A percentile compares a stretch with the other conserved stretches of the same genome.
Evolutionary conservation across 176 grass and related monocot species (phyloP).

Genomic region (Pontederia crassipes): DNA sequence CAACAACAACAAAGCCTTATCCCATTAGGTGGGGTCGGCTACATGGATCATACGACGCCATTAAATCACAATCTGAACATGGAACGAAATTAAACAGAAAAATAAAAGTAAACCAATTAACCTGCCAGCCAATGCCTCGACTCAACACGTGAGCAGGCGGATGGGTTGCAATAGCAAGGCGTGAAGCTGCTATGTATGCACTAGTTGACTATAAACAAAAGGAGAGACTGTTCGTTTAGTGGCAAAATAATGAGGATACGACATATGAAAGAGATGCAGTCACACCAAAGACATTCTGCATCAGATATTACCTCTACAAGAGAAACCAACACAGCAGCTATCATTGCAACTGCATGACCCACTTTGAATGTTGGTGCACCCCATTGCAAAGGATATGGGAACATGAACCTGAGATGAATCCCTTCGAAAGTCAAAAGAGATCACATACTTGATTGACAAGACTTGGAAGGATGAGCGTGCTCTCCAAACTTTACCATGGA

Average conservation of each 20-base stretch:
- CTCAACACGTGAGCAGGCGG: slow-evolving; percentile 51
- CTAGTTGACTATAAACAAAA: slow-evolving; percentile 35
- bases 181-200: slow-evolving; percentile 34
- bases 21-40: no score
- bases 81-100: background rate
- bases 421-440: background rate
- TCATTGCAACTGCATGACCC: slow-evolving; percentile 42
- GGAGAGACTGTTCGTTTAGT: background rate
- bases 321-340: slow-evolving; percentile 43
- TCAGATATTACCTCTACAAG: slow-evolving; percentile 32
- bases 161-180: slow-evolving; percentile 45
- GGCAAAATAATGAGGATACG: slow-evolving; percentile 2
- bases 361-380: slow-evolving; percentile 43
- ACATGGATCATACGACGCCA: no score
- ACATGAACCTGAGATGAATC: slow-evolving; percentile 39
- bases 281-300: background rate
- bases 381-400: slow-evolving; percentile 58
- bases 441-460: background rate
- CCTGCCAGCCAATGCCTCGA: slow-evolving; percentile 55
- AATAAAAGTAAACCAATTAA: slow-evolving; percentile 16
- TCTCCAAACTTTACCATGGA: slow-evolving; percentile 27
- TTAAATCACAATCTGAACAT: no score
- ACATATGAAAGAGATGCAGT: slow-evolving; percentile 4
- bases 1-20: no score
- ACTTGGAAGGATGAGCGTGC: background rate